phyloP scores from a whole-genome alignment of 495 filamentous ascomycete species.

The Daldinia vernicosa region DNA sequence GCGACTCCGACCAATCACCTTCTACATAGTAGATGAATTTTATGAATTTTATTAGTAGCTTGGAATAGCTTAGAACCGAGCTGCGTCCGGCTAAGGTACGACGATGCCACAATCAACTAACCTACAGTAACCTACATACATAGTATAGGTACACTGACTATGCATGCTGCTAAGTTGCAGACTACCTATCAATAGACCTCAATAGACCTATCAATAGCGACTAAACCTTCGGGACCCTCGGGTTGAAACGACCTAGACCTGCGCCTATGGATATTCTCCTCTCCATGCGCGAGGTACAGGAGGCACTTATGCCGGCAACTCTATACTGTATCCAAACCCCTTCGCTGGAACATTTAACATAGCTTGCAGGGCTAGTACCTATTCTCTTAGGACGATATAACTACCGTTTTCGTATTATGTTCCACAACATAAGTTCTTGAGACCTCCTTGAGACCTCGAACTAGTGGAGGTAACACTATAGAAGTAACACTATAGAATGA shows the following conservation, averaged over 20 bases:
- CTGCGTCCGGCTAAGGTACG: no score
- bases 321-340: not conserved
- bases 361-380: not conserved
- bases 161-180: conserved; percentile 3
- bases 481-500: conserved; percentile 24
- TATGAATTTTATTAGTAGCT: not conserved
- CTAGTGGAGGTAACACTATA: conserved; percentile 6
- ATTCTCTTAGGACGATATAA: not conserved
- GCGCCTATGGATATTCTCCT: not conserved
- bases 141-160: no score
- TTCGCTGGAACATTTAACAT: not conserved
- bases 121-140: no score
- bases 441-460: conserved; percentile 1
- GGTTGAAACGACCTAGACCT: not conserved
- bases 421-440: conserved; percentile 28
- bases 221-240: not conserved
- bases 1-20: conserved; percentile 23
- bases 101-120: not conserved
- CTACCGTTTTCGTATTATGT: conserved; percentile 11
- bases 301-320: not conserved
- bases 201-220: not conserved
- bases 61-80: not conserved
- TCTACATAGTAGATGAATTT: no score
- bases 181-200: not conserved
- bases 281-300: not conserved